Percentiles rank a stretch among this genome's conserved stretches.
These are phyloP conservation scores for Globisporangium orthogonon DNA, from an alignment of 352 stramenopile species.

Conservation along the genomic window DNA sequence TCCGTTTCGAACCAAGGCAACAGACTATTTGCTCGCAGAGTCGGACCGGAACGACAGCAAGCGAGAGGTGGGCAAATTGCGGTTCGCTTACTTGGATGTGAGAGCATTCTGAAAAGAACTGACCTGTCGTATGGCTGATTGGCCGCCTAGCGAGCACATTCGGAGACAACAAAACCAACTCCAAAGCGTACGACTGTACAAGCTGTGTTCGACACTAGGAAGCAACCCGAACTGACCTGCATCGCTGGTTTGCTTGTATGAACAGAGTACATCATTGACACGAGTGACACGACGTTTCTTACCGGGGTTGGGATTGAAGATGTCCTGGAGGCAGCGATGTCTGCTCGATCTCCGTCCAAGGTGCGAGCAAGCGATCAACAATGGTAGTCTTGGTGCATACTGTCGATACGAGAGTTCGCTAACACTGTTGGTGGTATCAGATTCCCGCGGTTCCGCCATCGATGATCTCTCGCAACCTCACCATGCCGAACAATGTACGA, in stretches of 20 bases:
- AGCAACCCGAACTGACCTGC: background rate
- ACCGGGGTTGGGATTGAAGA: slow-evolving; percentile 72
- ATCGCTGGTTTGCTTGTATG: background rate
- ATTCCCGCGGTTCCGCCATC: slow-evolving; percentile 43
- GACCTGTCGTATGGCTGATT: background rate
- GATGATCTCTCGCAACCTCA: slow-evolving; percentile 46
- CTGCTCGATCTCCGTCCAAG: slow-evolving; percentile 16
- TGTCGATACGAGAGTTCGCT: background rate
- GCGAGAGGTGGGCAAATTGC: slow-evolving; percentile 14
- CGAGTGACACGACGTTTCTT: slow-evolving; percentile 65
- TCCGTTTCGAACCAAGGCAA: slow-evolving; percentile 45
- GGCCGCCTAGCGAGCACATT: slow-evolving; percentile 1
- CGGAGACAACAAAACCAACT: slow-evolving; percentile 1
- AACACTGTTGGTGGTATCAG: slow-evolving; percentile 7
- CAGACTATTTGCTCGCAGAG: slow-evolving; percentile 28
- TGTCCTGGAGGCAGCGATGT: slow-evolving; percentile 22
- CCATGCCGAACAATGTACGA: slow-evolving; percentile 20
- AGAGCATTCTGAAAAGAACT: background rate
- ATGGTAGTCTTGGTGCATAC: background rate
- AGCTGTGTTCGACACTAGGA: background rate
- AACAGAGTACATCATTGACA: slow-evolving; percentile 23
- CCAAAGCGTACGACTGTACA: slow-evolving; percentile 10
- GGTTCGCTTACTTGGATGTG: background rate
- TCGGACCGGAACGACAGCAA: slow-evolving; percentile 20
- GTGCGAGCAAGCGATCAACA: slow-evolving; percentile 9